Conservation (phyloP, 2,329 filamentous ascomycete species). For the Trichoderma aggressivum region DNA sequence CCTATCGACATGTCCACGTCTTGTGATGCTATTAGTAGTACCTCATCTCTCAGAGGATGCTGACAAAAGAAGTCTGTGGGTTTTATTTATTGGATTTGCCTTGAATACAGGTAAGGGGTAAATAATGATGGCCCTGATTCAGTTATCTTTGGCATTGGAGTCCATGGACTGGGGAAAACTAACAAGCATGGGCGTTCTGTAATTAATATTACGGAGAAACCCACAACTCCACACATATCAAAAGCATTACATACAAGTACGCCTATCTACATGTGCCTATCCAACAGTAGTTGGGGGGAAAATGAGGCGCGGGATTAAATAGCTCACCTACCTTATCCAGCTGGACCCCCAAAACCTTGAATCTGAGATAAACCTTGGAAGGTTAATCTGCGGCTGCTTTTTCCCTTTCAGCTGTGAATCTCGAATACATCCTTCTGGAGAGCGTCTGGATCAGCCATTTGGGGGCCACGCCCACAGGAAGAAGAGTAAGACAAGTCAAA, state of each 20-base stretch:
- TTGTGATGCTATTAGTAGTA: background rate
- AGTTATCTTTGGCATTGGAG: background rate
- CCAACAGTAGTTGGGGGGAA: background rate
- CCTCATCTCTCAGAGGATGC: background rate
- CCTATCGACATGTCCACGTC: background rate
- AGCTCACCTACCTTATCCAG: slow-evolving; percentile 4
- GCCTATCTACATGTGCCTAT: background rate
- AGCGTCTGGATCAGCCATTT: background rate
- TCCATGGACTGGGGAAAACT: background rate
- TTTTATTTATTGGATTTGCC: background rate
- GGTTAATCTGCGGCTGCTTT: background rate
- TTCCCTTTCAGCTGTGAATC: background rate
- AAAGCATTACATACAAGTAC: background rate
- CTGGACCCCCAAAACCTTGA: background rate
- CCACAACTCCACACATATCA: slow-evolving; percentile 4
- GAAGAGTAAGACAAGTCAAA: background rate
- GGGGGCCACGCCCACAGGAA: background rate
- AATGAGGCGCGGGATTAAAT: slow-evolving; percentile 5
- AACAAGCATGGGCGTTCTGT: background rate
- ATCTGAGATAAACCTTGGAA: background rate
- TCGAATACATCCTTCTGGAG: background rate
- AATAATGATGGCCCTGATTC: background rate
- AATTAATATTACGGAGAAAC: slow-evolving; percentile 2
- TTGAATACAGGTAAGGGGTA: background rate
- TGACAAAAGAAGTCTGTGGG: background rate